A percentile compares a stretch with the other conserved stretches of the same genome.
These are phyloP conservation scores for Chlorella sp. DNA, from an alignment of 139 green algal genomes.

Conservation along the genomic window DNA sequence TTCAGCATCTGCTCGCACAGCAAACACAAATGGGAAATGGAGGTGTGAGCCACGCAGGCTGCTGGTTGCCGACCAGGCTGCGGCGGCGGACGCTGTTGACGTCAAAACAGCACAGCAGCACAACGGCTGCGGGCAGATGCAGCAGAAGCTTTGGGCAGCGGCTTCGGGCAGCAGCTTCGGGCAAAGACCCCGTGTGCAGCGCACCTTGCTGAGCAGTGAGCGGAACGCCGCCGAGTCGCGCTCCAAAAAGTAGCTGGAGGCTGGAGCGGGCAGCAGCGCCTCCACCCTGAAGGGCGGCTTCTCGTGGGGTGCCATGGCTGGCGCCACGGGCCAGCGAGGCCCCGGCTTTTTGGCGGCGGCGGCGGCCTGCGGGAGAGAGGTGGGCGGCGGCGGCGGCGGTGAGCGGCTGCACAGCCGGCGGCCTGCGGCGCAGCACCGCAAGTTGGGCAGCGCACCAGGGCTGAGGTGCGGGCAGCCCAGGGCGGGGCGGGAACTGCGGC, in stretches of 20 bases:
- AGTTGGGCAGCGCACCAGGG: too few relatives aligned
- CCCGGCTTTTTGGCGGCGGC: too few relatives aligned
- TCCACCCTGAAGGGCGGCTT: constrained; percentile 6
- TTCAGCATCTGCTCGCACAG: constrained; percentile 29
- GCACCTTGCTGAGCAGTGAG: constrained; percentile 34
- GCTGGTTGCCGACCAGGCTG: too few relatives aligned
- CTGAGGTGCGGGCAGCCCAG: too few relatives aligned
- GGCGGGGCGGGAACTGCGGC: neutral
- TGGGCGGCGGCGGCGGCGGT: too few relatives aligned
- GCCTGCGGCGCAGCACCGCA: too few relatives aligned
- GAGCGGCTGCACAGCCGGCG: too few relatives aligned
- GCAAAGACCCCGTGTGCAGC: neutral
- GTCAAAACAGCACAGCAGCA: too few relatives aligned
- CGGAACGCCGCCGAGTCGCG: constrained; percentile 49
- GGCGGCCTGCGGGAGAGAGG: too few relatives aligned
- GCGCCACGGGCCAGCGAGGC: neutral
- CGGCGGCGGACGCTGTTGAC: too few relatives aligned
- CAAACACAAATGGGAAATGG: too few relatives aligned
- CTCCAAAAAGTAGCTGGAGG: constrained; percentile 46
- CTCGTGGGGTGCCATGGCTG: neutral
- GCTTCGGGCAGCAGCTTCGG: neutral
- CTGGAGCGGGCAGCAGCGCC: constrained; percentile 19
- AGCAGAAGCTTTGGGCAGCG: neutral
- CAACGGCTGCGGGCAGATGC: neutral
- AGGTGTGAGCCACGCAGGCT: too few relatives aligned